phyloP scores from a whole-genome alignment of 306 rosid species.

The Medicago lupulina region DNA sequence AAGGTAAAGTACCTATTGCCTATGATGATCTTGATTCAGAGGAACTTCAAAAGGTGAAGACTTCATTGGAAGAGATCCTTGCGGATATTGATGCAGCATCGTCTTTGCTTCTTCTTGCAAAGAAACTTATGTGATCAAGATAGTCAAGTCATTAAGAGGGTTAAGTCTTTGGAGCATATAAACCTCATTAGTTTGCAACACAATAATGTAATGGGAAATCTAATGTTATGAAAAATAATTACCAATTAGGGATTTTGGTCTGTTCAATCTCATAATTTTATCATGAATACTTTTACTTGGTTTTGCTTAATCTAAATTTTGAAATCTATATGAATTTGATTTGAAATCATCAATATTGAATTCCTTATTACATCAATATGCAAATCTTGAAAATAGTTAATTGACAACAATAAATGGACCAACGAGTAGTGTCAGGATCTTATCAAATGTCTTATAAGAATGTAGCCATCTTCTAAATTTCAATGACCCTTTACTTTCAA shows the following conservation, averaged over 20 bases:
- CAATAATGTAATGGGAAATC: background rate
- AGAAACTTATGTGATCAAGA: background rate
- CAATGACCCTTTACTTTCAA: no score
- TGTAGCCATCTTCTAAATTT: no score
- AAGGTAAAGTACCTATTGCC: no score
- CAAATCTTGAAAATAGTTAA: no score
- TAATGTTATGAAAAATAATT: background rate
- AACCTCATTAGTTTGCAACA: background rate
- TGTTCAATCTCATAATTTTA: background rate
- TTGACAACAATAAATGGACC: no score
- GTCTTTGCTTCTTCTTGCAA: conserved; percentile 14
- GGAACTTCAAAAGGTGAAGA: background rate
- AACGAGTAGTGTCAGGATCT: no score
- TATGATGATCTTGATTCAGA: background rate
- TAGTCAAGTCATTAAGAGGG: no score
- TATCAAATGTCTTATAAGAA: no score
- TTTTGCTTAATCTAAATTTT: no score
- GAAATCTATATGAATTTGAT: no score
- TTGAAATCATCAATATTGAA: background rate
- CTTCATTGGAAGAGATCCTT: background rate
- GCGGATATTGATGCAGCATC: background rate
- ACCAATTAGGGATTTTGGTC: background rate
- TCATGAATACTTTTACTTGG: background rate
- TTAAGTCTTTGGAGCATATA: no score
- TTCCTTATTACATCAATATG: no score